Conservation (phyloP, 202 grass and related monocot species). For the Panicum hallii region DNA sequence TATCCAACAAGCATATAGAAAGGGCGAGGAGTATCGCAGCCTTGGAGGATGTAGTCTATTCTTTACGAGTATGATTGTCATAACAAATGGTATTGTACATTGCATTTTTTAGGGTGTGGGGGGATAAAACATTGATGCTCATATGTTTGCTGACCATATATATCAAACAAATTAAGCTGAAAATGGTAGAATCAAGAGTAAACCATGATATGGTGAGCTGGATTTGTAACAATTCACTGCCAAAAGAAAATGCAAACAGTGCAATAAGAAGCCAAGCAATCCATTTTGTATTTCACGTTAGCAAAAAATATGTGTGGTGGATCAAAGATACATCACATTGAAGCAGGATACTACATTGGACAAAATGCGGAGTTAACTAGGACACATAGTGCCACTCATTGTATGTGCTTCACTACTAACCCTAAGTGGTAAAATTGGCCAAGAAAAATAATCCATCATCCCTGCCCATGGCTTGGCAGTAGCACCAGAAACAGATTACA, state of each 20-base stretch:
- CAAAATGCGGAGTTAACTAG: constrained; percentile 1
- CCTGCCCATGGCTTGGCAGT: neutral
- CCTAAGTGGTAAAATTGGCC: neutral
- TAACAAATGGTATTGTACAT: constrained; percentile 13
- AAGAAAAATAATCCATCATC: neutral
- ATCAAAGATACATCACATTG: neutral
- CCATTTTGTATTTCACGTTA: neutral
- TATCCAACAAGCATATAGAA: constrained; percentile 22
- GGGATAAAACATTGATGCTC: neutral
- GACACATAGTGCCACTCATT: neutral
- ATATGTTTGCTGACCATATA: neutral
- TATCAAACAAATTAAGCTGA: neutral
- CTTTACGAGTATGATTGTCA: neutral
- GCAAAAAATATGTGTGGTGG: neutral
- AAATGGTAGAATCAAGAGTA: neutral
- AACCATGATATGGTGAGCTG: neutral
- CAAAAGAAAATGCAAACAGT: neutral
- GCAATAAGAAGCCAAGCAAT: neutral
- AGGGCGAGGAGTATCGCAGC: constrained; percentile 1
- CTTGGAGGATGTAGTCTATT: constrained; percentile 1
- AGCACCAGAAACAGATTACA: neutral
- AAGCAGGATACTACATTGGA: neutral
- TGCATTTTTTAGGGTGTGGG: neutral
- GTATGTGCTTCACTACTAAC: neutral
- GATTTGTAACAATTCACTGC: neutral